Evolutionary conservation across 495 filamentous ascomycete species (phyloP), one percentile per base, ranked within the genome.

Genomic region (Lasiosphaeria miniovina): DNA sequence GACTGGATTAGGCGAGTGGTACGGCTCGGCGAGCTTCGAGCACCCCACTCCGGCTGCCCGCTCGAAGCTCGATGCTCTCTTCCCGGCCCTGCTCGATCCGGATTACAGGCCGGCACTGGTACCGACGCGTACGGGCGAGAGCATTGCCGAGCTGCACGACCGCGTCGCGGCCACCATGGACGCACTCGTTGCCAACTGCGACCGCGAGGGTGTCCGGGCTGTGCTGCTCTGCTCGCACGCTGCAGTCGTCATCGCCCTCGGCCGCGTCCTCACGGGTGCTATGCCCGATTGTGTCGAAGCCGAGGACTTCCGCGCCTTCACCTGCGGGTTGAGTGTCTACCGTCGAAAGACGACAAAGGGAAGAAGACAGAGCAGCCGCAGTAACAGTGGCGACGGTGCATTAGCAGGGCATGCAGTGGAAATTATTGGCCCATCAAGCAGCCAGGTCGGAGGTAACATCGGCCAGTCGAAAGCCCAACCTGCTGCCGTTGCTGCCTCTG

Each of bases 171-270:
- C 85, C 36, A 80, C 86, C 2, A 77, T 96, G 24, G 74, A 84
- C 14, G 76, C 74, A 6, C 82, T 98, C 52, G 91, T 98, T 64
- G 76, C 80, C 53, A 75, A 83, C 41, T 82, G 88, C 36, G 94
- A 98, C 67, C 65, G 69, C 17, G 79, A 84, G 49, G 81, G 82
- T 36, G 72, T 77, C 6, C 88, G 84, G 52, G 77, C 90, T 0
- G 76, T 97, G 14, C 62, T 96, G 31, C 81, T 98, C 12, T 96
- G 89, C 71, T 86, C 90, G n/a, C 94, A 98, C 76, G 94, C 93
- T 0, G 94, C 94, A 24, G 81, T 85, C 12, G 78, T 96, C 65
- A 95, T 98, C 66, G 88, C 88, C 6, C 86, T 91, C 56, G 94
- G 92, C 3, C 81, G 94, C 11, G 84, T 80, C 5, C 75, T 98